phyloP scores from a whole-genome alignment of 208 protist species.

The Trypanosoma platydactyli region DNA sequence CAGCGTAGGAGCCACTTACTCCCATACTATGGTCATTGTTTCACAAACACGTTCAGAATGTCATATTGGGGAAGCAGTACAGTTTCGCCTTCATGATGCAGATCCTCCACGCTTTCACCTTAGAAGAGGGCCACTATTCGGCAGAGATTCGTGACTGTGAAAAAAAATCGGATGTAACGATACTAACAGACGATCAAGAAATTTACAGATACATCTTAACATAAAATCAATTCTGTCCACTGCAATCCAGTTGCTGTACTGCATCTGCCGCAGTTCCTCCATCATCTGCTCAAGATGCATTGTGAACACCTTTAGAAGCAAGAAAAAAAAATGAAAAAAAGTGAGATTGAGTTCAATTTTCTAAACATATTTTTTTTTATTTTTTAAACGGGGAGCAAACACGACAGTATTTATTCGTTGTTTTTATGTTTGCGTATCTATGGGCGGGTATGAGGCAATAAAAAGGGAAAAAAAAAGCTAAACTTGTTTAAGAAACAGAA shows the following conservation, averaged over 20 bases:
- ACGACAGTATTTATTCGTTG: no score
- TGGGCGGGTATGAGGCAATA: no score
- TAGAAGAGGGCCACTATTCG: background rate
- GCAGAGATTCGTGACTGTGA: constrained; percentile 1
- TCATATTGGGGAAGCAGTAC: no score
- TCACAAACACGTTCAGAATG: no score
- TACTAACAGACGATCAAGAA: constrained; percentile 24
- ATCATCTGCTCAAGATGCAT: constrained; percentile 31
- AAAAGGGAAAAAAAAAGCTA: constrained; percentile 17
- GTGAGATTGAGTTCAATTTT: background rate
- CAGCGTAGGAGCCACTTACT: no score
- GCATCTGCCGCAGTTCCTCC: constrained; percentile 22
- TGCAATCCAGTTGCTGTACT: constrained; percentile 21
- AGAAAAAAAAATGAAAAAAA: constrained; percentile 21
- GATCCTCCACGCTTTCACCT: background rate
- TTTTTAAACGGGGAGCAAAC: constrained; percentile 3
- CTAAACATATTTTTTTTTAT: no score
- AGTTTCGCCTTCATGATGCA: no score
- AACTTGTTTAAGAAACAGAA: constrained; percentile 42
- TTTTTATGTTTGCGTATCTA: no score
- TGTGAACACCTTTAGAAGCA: background rate
- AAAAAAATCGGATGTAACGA: constrained; percentile 6
- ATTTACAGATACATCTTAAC: constrained; percentile 11
- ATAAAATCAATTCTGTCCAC: constrained; percentile 23
- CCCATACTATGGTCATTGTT: no score